Percentiles rank a stretch among this genome's conserved stretches.
Evolutionary conservation across 1,284 basidiomycete genomes (phyloP).

Genomic region (Sphaerobolus stellatus): DNA sequence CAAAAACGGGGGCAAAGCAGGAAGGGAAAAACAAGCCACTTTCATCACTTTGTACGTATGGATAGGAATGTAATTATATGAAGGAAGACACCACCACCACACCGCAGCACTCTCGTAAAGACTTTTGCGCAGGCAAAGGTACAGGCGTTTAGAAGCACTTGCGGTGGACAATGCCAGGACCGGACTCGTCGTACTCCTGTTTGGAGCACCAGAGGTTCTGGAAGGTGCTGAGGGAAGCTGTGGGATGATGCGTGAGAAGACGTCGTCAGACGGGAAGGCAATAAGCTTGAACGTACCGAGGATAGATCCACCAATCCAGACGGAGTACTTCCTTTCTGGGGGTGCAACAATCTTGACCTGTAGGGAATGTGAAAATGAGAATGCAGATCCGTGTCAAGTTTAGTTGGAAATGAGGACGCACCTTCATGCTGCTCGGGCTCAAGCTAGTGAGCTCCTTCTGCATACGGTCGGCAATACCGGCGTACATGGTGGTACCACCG

Average conservation of each 20-base stretch:
- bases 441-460: slow-evolving; percentile 94
- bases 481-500: slow-evolving; percentile 97
- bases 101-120: neutral
- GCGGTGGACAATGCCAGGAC: slow-evolving; percentile 83
- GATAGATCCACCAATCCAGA: slow-evolving; percentile 99
- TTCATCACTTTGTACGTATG: neutral
- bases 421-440: slow-evolving; percentile 87
- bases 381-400: neutral
- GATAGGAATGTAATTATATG: neutral
- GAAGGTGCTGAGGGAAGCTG: slow-evolving; percentile 92
- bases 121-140: neutral
- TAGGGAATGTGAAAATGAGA: neutral
- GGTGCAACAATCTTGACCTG: slow-evolving; percentile 94
- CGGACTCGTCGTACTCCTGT: slow-evolving; percentile 89
- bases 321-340: slow-evolving; percentile 91
- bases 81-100: neutral
- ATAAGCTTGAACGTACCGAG: slow-evolving; percentile 35
- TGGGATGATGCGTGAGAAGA: neutral
- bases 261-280: neutral
- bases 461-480: slow-evolving; percentile 96
- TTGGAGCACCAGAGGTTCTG: slow-evolving; percentile 93
- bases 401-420: slow-evolving; percentile 40
- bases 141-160: slow-evolving; percentile 26
- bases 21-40: too few relatives aligned
- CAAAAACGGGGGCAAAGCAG: too few relatives aligned